Evolutionary conservation across 768 basidiomycete genomes (phyloP).

Genomic region (Russula foetens): DNA sequence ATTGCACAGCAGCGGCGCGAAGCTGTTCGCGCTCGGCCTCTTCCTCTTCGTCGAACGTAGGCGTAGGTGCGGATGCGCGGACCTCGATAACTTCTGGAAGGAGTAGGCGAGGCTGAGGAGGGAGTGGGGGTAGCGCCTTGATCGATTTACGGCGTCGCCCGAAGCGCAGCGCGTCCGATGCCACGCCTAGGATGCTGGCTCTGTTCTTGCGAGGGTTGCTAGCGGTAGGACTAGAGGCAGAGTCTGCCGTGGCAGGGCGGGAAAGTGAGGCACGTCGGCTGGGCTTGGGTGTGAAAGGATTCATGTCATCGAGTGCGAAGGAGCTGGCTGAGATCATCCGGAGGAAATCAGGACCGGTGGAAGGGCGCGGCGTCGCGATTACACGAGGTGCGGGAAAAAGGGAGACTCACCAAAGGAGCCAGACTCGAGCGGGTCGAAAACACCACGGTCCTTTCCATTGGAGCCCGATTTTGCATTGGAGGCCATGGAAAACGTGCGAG

Average conservation of each 20-base stretch:
- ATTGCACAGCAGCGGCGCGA: constrained; percentile 66
- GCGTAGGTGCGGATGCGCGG: constrained; percentile 18
- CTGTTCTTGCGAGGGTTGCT: constrained; percentile 9
- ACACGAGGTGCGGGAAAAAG: constrained; percentile 12
- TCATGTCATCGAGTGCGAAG: constrained; percentile 7
- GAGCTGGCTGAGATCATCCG: constrained; percentile 1
- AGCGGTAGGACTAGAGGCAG: neutral
- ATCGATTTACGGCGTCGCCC: constrained; percentile 21
- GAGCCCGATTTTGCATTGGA: neutral
- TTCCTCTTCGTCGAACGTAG: constrained; percentile 39
- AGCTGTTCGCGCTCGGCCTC: constrained; percentile 69
- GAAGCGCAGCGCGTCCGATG: constrained; percentile 23
- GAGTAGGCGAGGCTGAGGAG: constrained; percentile 34
- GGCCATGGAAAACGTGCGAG: constrained; percentile 16
- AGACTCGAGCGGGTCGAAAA: constrained; percentile 13
- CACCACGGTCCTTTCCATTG: constrained; percentile 19
- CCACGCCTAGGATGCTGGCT: constrained; percentile 22
- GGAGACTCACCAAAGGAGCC: constrained; percentile 9
- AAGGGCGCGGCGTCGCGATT: neutral
- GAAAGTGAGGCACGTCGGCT: neutral
- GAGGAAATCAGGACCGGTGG: constrained; percentile 2
- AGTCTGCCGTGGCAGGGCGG: constrained; percentile 10
- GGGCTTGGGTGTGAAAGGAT: neutral
- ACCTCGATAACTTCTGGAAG: constrained; percentile 73
- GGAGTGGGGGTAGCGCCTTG: constrained; percentile 15